Evolutionary conservation across 2,329 filamentous ascomycete genomes (phyloP).

Genomic region (Ophiostoma perfectum): DNA sequence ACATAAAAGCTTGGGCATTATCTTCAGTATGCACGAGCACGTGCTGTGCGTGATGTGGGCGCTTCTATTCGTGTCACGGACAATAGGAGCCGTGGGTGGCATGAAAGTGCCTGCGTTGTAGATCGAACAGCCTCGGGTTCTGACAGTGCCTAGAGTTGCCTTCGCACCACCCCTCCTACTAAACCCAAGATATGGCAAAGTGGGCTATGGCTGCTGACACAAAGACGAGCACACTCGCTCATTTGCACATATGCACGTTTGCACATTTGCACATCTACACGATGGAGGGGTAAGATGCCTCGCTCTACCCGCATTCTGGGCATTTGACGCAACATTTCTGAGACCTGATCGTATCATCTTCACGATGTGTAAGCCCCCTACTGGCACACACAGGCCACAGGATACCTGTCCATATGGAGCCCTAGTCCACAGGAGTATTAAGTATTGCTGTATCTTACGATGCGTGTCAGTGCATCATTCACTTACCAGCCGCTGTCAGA

Average conservation of each 20-base stretch:
- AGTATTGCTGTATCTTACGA: too few species aligned
- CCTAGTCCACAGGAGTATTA: too few species aligned
- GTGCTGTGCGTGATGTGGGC: neutral
- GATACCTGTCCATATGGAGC: too few species aligned
- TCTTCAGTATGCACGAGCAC: neutral
- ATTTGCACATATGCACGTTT: too few species aligned
- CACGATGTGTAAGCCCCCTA: neutral
- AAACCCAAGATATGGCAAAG: neutral
- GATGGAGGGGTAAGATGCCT: neutral
- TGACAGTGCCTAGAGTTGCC: neutral
- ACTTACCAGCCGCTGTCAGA: too few species aligned
- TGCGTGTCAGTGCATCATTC: too few species aligned
- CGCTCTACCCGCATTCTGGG: neutral
- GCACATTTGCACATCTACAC: neutral
- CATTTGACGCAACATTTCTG: neutral
- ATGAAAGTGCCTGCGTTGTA: neutral
- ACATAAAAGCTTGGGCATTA: constrained; percentile 10
- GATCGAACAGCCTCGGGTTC: neutral
- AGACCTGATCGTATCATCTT: neutral
- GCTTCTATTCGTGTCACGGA: too few species aligned
- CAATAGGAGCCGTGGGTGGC: too few species aligned
- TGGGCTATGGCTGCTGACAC: constrained; percentile 3
- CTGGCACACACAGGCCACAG: neutral
- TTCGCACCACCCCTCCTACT: neutral
- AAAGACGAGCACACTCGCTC: neutral